Percentiles rank a stretch among this genome's conserved stretches.
Conservation (phyloP, 2,329 filamentous ascomycete genomes). For the Epichloe baconii region DNA sequence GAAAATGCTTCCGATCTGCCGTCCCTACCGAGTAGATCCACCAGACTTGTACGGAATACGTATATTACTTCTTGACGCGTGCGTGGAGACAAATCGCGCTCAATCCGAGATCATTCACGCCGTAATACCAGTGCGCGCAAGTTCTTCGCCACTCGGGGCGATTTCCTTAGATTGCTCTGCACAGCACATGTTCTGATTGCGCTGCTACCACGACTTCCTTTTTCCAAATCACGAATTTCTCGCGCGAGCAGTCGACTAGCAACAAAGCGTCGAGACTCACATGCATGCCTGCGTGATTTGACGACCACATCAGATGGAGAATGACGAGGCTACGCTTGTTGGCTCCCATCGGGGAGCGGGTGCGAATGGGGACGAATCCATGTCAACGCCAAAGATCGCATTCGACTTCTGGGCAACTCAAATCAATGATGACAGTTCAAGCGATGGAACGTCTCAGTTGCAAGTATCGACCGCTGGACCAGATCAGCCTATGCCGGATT, state of each 20-base stretch:
- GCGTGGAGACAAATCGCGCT: background rate
- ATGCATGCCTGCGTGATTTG: background rate
- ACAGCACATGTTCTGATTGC: background rate
- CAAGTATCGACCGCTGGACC: background rate
- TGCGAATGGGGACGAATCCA: background rate
- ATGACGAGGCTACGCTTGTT: constrained; percentile 2
- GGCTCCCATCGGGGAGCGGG: background rate
- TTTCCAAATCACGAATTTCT: too few species aligned
- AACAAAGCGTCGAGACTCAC: background rate
- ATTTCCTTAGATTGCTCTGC: too few species aligned
- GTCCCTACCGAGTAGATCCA: background rate
- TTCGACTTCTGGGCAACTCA: constrained; percentile 8
- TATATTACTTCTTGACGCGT: background rate
- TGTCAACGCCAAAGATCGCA: constrained; percentile 4
- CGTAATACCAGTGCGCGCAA: background rate
- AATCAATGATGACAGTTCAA: background rate
- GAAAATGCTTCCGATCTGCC: background rate
- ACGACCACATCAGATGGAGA: constrained; percentile 8
- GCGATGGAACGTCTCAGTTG: background rate
- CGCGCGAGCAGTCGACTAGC: background rate
- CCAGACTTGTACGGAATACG: background rate
- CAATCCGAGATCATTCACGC: background rate
- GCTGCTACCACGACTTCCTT: too few species aligned
- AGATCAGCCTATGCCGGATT: background rate
- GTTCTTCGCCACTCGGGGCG: too few species aligned